Percentiles rank a stretch among this genome's conserved stretches.
Conservation (phyloP, 2,329 filamentous ascomycete species). For the Beauveria sp. region DNA sequence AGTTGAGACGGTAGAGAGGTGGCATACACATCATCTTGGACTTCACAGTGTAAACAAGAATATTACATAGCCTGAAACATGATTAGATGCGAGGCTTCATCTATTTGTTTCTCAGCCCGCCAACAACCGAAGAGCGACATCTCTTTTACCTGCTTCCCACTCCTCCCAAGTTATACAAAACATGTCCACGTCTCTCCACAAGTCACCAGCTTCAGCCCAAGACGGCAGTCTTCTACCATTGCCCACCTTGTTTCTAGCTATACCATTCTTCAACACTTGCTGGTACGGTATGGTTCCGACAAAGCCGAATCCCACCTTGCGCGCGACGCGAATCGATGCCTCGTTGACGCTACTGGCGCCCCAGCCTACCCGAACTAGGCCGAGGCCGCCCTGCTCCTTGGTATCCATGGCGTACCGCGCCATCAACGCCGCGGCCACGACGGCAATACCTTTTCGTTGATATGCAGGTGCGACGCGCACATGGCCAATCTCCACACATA, state of each 20-base stretch:
- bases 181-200: slow-evolving; percentile 2
- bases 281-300: background rate
- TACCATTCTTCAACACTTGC: background rate
- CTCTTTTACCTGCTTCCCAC: background rate
- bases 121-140: background rate
- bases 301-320: background rate
- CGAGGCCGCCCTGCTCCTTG: background rate
- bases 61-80: background rate
- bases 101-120: background rate
- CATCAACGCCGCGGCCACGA: background rate
- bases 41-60: background rate
- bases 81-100: background rate
- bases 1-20: background rate
- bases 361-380: background rate
- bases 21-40: background rate
- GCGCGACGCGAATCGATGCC: background rate
- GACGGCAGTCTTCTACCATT: background rate
- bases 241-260: background rate
- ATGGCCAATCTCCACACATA: background rate
- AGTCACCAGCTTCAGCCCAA: background rate
- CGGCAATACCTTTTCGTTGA: background rate
- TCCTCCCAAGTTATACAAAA: slow-evolving; percentile 5
- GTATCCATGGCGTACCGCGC: background rate
- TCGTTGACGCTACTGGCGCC: slow-evolving; percentile 3
- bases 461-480: slow-evolving; percentile 1